These are phyloP conservation scores for Canariomyces notabilis DNA, from an alignment of 2,329 filamentous ascomycete genomes.

Conservation along the genomic window DNA sequence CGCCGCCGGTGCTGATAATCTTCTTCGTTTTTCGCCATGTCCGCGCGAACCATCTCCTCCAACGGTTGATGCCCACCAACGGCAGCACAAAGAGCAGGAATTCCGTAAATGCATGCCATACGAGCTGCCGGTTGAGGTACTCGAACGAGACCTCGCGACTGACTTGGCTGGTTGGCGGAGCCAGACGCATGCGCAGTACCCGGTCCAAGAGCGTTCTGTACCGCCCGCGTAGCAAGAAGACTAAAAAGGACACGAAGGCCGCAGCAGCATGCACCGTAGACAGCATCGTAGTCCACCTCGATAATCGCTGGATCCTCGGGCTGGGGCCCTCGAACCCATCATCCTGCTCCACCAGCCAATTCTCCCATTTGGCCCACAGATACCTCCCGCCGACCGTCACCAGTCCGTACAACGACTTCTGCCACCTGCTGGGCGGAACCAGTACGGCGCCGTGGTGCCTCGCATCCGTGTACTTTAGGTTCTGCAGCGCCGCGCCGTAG, in stretches of 20 bases:
- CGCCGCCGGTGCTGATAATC: conserved; percentile 49
- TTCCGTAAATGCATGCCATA: conserved; percentile 99
- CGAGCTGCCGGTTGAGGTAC: conserved; percentile 92
- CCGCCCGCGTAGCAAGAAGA: conserved; percentile 84
- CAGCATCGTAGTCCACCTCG: conserved; percentile 61
- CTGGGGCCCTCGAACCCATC: conserved; percentile 65
- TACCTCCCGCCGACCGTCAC: conserved; percentile 85
- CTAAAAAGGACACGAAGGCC: conserved; percentile 77
- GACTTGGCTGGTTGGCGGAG: conserved; percentile 78
- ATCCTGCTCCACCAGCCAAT: conserved; percentile 72
- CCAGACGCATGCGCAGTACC: conserved; percentile 74
- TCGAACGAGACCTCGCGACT: conserved; percentile 93
- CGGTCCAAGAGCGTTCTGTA: conserved; percentile 90
- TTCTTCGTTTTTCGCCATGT: conserved; percentile 78
- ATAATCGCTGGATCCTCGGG: conserved; percentile 51
- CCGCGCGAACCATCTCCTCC: conserved; percentile 82
- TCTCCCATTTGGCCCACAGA: conserved; percentile 87
- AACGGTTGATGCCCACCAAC: conserved; percentile 88
- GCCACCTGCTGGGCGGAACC: conserved; percentile 68
- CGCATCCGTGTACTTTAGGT: conserved; percentile 84
- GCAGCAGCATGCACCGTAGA: conserved; percentile 75
- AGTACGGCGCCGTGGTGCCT: conserved; percentile 58
- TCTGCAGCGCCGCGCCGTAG: conserved; percentile 89
- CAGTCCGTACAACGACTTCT: conserved; percentile 80
- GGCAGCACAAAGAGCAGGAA: conserved; percentile 97